Percentiles rank a stretch among this genome's conserved stretches.
These are phyloP conservation scores for Hymenoscyphus repandus DNA, from an alignment of 2,329 filamentous ascomycete genomes.

Conservation along the genomic window DNA sequence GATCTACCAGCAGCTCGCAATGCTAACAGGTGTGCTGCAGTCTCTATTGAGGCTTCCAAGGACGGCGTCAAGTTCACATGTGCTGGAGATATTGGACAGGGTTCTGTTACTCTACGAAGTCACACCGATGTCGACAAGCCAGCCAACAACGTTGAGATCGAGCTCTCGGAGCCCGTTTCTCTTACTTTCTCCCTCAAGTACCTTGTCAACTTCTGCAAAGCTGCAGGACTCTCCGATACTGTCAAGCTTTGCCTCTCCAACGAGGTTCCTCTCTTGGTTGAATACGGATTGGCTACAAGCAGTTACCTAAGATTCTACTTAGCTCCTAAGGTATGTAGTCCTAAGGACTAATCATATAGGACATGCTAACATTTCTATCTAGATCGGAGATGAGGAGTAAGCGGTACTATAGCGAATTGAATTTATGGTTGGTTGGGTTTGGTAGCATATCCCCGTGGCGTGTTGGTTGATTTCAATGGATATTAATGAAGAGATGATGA, in stretches of 20 bases:
- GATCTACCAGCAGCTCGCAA: not conserved
- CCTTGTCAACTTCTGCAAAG: constrained; percentile 99
- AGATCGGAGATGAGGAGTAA: constrained; percentile 69
- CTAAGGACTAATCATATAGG: not conserved
- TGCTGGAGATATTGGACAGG: constrained; percentile 92
- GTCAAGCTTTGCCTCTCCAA: constrained; percentile 94
- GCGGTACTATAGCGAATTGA: constrained; percentile 14
- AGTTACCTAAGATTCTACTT: constrained; percentile 96
- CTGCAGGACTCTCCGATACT: constrained; percentile 70
- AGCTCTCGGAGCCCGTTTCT: constrained; percentile 84
- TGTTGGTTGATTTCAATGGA: constrained; percentile 30
- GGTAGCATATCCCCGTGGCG: constrained; percentile 28
- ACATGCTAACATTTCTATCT: constrained; percentile 18
- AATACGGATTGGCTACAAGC: constrained; percentile 76
- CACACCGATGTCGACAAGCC: constrained; percentile 88
- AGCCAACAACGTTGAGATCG: constrained; percentile 78
- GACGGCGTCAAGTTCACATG: constrained; percentile 95
- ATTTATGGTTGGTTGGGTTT: constrained; percentile 25
- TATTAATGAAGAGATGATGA: constrained; percentile 17
- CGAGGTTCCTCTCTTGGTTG: constrained; percentile 92
- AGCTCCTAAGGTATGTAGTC: constrained; percentile 74
- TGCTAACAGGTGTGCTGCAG: constrained; percentile 41
- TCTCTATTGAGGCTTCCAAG: constrained; percentile 93
- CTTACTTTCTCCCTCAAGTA: constrained; percentile 99
- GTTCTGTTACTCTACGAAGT: constrained; percentile 84